These are phyloP conservation scores for Barnettozyma sucrosica DNA, from an alignment of 805 yeast genomes.

Conservation along the genomic window DNA sequence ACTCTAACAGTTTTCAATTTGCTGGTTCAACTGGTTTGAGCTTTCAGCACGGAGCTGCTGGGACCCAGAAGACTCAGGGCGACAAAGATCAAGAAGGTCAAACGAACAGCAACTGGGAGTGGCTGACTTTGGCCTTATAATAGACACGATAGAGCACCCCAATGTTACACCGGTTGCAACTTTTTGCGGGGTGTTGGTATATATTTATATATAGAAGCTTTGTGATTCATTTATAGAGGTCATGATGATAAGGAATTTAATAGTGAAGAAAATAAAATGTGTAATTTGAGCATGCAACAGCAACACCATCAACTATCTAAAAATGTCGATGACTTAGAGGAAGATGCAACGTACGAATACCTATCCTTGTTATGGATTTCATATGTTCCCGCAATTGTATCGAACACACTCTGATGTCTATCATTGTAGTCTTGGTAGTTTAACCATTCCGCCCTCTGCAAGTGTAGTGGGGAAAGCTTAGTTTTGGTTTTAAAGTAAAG, in stretches of 20 bases:
- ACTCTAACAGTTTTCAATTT: constrained; percentile 7
- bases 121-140: constrained; percentile 25
- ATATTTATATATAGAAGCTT: not conserved
- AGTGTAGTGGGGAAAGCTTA: not conserved
- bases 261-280: not conserved
- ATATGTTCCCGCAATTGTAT: constrained; percentile 12
- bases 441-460: constrained; percentile 2
- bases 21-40: constrained; percentile 8
- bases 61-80: not conserved
- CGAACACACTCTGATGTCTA: constrained; percentile 23
- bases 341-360: constrained; percentile 28
- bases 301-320: not conserved
- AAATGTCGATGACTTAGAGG: constrained; percentile 5
- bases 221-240: not conserved
- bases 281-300: not conserved
- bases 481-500: not conserved
- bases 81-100: constrained; percentile 10
- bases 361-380: constrained; percentile 27
- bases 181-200: not conserved
- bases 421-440: constrained; percentile 7
- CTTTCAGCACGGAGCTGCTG: constrained; percentile 2
- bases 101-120: constrained; percentile 26
- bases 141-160: not conserved
- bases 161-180: not conserved
- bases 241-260: no score